Conservation (phyloP, 208 protist species). For the Acanthamoeba royreba region DNA sequence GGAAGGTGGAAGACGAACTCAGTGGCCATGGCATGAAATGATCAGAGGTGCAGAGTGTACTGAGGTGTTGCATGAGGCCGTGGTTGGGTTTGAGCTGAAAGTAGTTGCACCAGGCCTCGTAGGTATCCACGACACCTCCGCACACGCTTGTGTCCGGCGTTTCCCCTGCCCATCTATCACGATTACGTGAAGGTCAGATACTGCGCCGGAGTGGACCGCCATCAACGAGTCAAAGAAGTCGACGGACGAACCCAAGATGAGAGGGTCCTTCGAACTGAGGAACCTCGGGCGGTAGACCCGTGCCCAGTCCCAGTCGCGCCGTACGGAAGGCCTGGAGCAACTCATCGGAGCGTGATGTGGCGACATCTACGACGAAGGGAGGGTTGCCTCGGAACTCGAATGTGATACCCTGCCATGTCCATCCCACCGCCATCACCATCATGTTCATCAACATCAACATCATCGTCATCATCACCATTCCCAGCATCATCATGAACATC, state of each 20-base stretch:
- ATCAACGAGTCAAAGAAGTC: neutral
- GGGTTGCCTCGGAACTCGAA: neutral
- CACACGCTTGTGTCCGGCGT: neutral
- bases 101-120: constrained; percentile 27
- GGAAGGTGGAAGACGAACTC: no score
- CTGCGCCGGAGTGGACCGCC: no score
- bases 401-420: no score
- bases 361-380: neutral
- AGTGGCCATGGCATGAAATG: no score
- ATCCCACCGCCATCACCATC: no score
- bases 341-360: neutral
- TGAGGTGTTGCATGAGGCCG: neutral
- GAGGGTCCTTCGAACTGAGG: neutral
- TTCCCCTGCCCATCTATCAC: no score
- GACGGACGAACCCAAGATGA: neutral
- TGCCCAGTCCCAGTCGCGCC: neutral
- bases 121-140: neutral
- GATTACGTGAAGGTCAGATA: no score
- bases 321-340: neutral
- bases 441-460: no score
- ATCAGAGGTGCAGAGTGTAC: no score
- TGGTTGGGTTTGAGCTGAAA: neutral
- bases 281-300: neutral
- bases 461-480: no score
- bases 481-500: no score